Base-by-base conservation (phyloP, 306 rosid genomes). In the Prunus kanzakura region DNA sequence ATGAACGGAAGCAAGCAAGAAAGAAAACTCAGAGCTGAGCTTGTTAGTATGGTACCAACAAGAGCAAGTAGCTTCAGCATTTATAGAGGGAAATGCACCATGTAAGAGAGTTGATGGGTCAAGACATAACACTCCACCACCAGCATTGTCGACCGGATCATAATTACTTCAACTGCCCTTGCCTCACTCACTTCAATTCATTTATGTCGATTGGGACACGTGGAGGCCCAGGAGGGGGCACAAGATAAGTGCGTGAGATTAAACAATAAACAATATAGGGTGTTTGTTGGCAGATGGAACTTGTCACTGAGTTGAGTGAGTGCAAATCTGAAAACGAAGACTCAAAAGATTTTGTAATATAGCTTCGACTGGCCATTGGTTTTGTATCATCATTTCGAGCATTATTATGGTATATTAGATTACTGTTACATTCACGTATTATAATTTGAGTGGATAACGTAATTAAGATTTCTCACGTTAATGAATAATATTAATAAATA, bases 161-260 rank as follows among this genome's bases (percentile, higher is more conserved):
- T 78, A 74, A 79, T 80, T 76, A 75, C 88, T 49, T 78, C 91
- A 90, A 88, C 93, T 87, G 92, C 77, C 88, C 55, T 55, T 8
- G 82, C 57, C 84, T 82, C 80, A 2, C 80, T 83, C 9, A 41
- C 81, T 55, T 75, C 3, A 71, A 50, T 41, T 64, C 69, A 73
- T 41, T 76, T 25, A 79, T 75, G 72, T 76, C 71, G 47, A 16
- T 46, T 67, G 80, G 82, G 84, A 79, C 83, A 78, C 82, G 84
- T 78, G 84, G 79, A 29, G 60, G 67, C 45, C 67, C 19, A 20
- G 12, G 4, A 74, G 43, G 61, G 66, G 66, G 50, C 15, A 16
- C 47, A 49, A 11, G 43, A 71, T 66, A 65, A 11, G 70, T 54
- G 81, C 46, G 22, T 6, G 67, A 27, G 10, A 25, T 8, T 15